phyloP scores from a whole-genome alignment of 75 land plant genomes.

The Sequoiadendron giganteum region DNA sequence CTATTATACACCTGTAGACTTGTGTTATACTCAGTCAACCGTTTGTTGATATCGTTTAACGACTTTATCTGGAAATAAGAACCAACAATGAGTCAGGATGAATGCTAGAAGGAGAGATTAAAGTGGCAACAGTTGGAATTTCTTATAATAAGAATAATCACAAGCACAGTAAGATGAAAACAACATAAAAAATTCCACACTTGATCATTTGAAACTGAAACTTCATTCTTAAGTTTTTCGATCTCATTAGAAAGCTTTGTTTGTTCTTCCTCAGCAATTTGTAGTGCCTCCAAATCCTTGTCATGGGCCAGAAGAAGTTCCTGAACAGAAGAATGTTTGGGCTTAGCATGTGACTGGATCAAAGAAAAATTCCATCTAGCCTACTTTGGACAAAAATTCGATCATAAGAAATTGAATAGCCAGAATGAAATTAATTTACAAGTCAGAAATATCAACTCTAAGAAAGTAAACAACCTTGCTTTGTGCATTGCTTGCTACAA shows the following conservation, averaged over 20 bases:
- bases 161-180: neutral
- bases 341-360: neutral
- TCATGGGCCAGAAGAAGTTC: constrained; percentile 17
- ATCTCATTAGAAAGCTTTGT: constrained; percentile 18
- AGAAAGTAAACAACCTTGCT: constrained; percentile 17
- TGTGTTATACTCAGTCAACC: constrained; percentile 34
- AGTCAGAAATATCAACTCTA: neutral
- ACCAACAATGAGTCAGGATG: neutral
- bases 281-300: constrained; percentile 19
- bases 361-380: neutral
- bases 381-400: neutral
- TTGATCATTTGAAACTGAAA: constrained; percentile 19
- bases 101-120: neutral
- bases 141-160: neutral
- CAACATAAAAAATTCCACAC: neutral
- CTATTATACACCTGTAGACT: constrained; percentile 37
- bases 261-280: constrained; percentile 6
- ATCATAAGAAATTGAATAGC: neutral
- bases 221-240: constrained; percentile 19
- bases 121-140: neutral
- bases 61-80: constrained; percentile 20
- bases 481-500: constrained; percentile 9
- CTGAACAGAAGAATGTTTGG: neutral
- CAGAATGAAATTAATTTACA: neutral
- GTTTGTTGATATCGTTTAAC: constrained; percentile 30